Percentiles rank a stretch among this genome's conserved stretches.
These are phyloP conservation scores for Davidsoniella eucalypti DNA, from an alignment of 2,329 filamentous ascomycete species.

Conservation along the genomic window DNA sequence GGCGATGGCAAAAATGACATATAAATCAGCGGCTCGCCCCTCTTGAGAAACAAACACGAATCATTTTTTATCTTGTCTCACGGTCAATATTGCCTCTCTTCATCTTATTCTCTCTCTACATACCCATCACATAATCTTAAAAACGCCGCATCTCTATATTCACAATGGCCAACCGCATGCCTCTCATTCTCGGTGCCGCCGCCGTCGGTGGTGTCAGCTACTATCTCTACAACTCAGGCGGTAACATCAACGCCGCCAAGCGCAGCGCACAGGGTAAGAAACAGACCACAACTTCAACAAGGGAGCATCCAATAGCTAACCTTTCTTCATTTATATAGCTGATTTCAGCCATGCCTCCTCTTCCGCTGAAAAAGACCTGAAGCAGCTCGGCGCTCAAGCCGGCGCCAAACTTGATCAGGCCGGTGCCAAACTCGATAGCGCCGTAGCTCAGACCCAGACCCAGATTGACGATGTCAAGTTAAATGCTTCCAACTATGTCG, in stretches of 20 bases:
- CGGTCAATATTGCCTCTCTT: not conserved
- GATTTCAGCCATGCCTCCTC: constrained; percentile 57
- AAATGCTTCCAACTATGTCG: constrained; percentile 40
- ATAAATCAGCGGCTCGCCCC: not conserved
- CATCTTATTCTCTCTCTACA: not conserved
- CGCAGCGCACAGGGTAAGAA: constrained; percentile 50
- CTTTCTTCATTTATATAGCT: constrained; percentile 31
- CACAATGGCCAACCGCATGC: constrained; percentile 30
- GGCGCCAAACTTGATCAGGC: constrained; percentile 52
- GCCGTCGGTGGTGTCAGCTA: constrained; percentile 60
- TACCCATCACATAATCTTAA: no score
- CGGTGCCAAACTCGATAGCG: constrained; percentile 25
- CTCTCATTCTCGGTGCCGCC: constrained; percentile 40
- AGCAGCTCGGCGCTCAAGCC: constrained; percentile 28
- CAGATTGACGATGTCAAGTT: constrained; percentile 46
- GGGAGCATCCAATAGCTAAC: not conserved
- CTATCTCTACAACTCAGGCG: constrained; percentile 81
- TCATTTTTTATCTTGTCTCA: no score
- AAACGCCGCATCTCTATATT: not conserved
- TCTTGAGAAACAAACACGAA: not conserved
- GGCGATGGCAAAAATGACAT: not conserved
- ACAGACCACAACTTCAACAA: not conserved
- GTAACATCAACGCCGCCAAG: constrained; percentile 56
- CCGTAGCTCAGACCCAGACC: constrained; percentile 41
- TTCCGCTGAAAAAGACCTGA: constrained; percentile 47